These are phyloP conservation scores for Cadophora luteo-olivacea DNA, from an alignment of 2,329 filamentous ascomycete genomes.

Conservation along the genomic window DNA sequence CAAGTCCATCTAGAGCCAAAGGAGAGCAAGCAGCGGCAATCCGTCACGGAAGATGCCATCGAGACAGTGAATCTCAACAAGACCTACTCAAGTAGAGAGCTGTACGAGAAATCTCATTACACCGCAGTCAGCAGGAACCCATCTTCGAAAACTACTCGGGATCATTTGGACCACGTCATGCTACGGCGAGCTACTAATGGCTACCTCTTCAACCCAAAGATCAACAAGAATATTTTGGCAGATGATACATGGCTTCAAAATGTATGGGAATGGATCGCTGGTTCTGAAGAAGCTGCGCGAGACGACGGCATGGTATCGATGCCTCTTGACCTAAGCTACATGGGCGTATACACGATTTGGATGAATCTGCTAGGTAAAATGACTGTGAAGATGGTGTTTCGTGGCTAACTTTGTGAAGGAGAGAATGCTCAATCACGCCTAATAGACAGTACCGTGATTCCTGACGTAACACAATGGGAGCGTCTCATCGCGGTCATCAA, in stretches of 20 bases:
- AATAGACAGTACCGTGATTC: constrained; percentile 49
- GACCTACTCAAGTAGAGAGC: constrained; percentile 56
- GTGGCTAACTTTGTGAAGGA: constrained; percentile 46
- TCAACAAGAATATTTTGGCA: constrained; percentile 70
- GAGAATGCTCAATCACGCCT: constrained; percentile 56
- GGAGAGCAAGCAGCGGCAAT: constrained; percentile 11
- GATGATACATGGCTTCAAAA: constrained; percentile 79
- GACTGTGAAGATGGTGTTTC: not conserved
- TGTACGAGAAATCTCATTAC: constrained; percentile 58
- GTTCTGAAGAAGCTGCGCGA: constrained; percentile 67
- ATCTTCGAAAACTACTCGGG: constrained; percentile 27
- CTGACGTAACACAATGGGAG: constrained; percentile 62
- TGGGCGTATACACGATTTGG: constrained; percentile 79
- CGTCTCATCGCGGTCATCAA: constrained; percentile 68
- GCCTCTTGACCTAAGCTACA: constrained; percentile 74
- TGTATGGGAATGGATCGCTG: constrained; percentile 78
- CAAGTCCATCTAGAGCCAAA: constrained; percentile 25
- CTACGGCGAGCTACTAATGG: constrained; percentile 65
- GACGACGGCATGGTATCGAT: constrained; percentile 74
- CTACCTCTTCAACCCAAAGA: constrained; percentile 68
- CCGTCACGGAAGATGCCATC: not conserved
- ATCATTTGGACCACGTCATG: constrained; percentile 57
- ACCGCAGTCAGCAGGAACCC: constrained; percentile 43
- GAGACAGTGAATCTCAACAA: not conserved
- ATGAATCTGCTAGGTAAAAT: constrained; percentile 67